Conservation (phyloP, 352 stramenopile species). For the Phytophthora fragariaefolia region DNA sequence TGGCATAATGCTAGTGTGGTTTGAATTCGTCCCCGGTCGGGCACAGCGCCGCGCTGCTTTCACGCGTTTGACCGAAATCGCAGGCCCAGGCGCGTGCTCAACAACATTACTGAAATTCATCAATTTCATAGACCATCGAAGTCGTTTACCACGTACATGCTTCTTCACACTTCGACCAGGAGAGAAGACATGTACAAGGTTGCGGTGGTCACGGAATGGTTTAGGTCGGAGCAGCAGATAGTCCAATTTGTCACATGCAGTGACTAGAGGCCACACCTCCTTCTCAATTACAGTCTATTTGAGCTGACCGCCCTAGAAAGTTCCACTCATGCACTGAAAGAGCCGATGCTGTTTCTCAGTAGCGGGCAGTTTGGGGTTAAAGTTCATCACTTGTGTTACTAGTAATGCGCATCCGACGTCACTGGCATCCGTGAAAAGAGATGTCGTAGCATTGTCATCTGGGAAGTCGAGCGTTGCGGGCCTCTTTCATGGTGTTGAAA, state of each 20-base stretch:
- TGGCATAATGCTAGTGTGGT: no score
- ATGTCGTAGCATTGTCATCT: slow-evolving; percentile 3
- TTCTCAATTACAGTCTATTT: background rate
- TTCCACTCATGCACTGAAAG: slow-evolving; percentile 1
- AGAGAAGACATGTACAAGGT: slow-evolving; percentile 11
- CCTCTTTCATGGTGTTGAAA: slow-evolving; percentile 2
- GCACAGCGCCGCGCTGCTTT: no score
- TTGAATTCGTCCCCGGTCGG: no score
- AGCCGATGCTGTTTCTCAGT: background rate
- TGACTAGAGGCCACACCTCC: background rate
- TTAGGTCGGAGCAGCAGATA: slow-evolving; percentile 10
- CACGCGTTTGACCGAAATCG: no score
- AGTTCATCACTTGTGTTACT: background rate
- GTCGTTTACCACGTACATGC: slow-evolving; percentile 10
- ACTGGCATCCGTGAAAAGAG: slow-evolving; percentile 2
- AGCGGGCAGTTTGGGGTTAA: background rate
- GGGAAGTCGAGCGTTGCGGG: background rate
- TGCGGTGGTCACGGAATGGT: slow-evolving; percentile 9
- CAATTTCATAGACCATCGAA: slow-evolving; percentile 10
- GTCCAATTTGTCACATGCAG: slow-evolving; percentile 10
- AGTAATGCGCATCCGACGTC: slow-evolving; percentile 2
- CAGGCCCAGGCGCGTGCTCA: slow-evolving; percentile 1
- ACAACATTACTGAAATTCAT: slow-evolving; percentile 22
- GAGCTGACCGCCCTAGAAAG: background rate
- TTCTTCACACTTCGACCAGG: slow-evolving; percentile 8